Evolutionary conservation across 495 filamentous ascomycete genomes (phyloP), one percentile per base, ranked within the genome.

Genomic region (Talaromyces liani): DNA sequence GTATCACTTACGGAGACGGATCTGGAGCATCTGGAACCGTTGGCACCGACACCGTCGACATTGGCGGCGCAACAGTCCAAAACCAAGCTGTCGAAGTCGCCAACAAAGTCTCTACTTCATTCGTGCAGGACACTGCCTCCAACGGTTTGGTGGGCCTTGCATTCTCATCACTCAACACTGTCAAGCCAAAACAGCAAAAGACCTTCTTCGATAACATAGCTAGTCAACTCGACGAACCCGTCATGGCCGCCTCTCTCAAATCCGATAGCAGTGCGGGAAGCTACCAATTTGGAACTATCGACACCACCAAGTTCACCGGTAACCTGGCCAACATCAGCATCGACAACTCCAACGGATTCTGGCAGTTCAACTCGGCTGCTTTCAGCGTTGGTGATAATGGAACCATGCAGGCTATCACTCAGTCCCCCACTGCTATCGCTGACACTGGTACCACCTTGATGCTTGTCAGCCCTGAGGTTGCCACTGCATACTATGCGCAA

Each of bases 201-300:
- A 94, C 91, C 29, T 94, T 92, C 73, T 93, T 94, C 72, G 90
- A 91, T 63, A 93, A 91, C 69, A 77, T 90, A 55, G 81, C 85
- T 65, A 63, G 77, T 24, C 72, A 72, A 9, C 84, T 96, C 24
- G 81, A 85, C 41, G 74, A 84, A 67, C 89, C 90, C 5, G 73
- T 94, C 24, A 88, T 94, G 73, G 88, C 89, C 2, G 87, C 87
- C 25, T 82, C 87, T 55, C 83, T 94, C 47, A 84, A 86, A 63
- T 69, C 65, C 63, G 73, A 81, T 20, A 79, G 84, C 61, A 76
- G 72, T 22, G 77, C 80, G 6, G 90, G 91, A 51, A 80, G 83
- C 64, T 96, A 92, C 70, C 87, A 91, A 62, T 94, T 94, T 72
- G 91, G 91, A 25, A 73, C 65, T 55, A 85, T 93, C 69, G 89